Evolutionary conservation across 2,329 filamentous ascomycete species (phyloP).

Genomic region (Paraphoma chrysanthemicola): DNA sequence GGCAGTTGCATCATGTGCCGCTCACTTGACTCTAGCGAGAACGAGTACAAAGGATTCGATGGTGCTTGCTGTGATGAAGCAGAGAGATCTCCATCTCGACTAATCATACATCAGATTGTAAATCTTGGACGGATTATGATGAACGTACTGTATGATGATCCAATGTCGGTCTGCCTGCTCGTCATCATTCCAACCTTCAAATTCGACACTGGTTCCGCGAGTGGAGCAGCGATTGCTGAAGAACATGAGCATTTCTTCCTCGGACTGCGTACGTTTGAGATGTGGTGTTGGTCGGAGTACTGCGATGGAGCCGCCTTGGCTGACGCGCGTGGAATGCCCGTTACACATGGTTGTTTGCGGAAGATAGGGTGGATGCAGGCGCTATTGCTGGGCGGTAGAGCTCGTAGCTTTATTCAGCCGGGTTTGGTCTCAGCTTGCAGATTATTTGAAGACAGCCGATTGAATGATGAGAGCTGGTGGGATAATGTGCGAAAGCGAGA

Average conservation of each 20-base stretch:
- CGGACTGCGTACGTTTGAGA: conserved; percentile 6
- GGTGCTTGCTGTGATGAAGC: conserved; percentile 3
- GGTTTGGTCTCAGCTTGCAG: too few species aligned
- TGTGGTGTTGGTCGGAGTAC: conserved; percentile 31
- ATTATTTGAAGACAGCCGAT: too few species aligned
- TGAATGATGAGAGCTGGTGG: neutral
- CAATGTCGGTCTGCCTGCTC: conserved; percentile 19
- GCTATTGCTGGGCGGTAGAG: neutral
- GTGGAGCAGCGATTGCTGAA: conserved; percentile 36
- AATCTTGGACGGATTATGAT: neutral
- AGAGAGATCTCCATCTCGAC: conserved; percentile 42
- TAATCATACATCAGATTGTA: conserved; percentile 1
- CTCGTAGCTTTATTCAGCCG: neutral
- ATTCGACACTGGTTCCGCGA: conserved; percentile 34
- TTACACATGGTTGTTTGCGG: conserved; percentile 33
- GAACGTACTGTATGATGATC: conserved; percentile 42
- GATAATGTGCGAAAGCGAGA: neutral
- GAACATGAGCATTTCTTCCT: conserved; percentile 32
- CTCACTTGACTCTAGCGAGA: conserved; percentile 19
- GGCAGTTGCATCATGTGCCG: conserved; percentile 20
- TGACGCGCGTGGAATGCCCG: conserved; percentile 35
- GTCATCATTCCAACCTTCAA: conserved; percentile 27
- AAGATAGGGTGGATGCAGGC: neutral
- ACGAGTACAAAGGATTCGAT: conserved; percentile 32
- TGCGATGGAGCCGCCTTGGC: conserved; percentile 47